phyloP scores from a whole-genome alignment of 2,329 filamentous ascomycete genomes.

The Fusarium ambrosium region DNA sequence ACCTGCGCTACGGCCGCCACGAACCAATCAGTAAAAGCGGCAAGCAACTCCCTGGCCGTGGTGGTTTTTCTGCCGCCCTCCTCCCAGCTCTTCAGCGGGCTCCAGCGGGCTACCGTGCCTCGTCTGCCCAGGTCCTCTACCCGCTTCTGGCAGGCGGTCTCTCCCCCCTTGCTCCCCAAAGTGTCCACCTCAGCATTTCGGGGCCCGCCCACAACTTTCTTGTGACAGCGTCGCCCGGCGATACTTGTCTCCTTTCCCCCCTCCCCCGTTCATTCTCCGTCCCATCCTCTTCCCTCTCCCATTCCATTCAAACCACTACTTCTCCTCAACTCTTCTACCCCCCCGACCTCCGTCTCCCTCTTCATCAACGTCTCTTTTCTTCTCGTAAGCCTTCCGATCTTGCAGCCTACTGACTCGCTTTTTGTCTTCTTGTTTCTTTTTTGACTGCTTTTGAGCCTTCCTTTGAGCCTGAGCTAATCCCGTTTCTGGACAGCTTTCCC shows the following conservation, averaged over 20 bases:
- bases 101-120: conserved; percentile 35
- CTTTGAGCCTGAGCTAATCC: conserved; percentile 45
- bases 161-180: conserved; percentile 39
- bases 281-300: conserved; percentile 47
- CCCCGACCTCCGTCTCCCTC: conserved; percentile 49
- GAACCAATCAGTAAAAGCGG: conserved; percentile 55
- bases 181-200: conserved; percentile 51
- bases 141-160: conserved; percentile 47
- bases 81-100: conserved; percentile 30
- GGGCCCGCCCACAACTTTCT: conserved; percentile 55
- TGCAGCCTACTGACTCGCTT: conserved; percentile 23
- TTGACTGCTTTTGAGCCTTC: conserved; percentile 37
- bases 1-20: conserved; percentile 49
- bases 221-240: conserved; percentile 52
- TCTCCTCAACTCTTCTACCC: conserved; percentile 48
- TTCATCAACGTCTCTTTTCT: conserved; percentile 49
- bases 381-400: conserved; percentile 45
- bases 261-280: conserved; percentile 44
- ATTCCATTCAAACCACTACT: conserved; percentile 45
- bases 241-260: conserved; percentile 53
- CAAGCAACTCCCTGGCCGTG: conserved; percentile 41
- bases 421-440: conserved; percentile 42
- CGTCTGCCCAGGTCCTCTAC: conserved; percentile 32
- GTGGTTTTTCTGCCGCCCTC: conserved; percentile 38
- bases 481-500: conserved; percentile 52